Percentiles rank a stretch among this genome's conserved stretches.
Conservation (phyloP, 179 eudicot species). For the Beta lomatogona region DNA sequence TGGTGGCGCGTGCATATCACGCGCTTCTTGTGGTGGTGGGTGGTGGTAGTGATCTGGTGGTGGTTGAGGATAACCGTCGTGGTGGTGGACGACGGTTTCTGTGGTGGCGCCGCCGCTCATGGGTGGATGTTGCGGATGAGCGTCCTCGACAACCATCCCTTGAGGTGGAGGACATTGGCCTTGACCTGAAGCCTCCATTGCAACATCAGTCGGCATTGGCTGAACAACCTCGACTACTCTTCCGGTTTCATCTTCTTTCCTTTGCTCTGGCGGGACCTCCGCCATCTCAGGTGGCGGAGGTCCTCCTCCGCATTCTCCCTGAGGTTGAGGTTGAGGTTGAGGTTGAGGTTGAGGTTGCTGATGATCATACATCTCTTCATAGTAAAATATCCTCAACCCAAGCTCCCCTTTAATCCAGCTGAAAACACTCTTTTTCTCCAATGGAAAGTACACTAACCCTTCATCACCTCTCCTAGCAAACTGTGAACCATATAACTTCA, state of each 20-base stretch:
- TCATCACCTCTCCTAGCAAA: conserved; percentile 74
- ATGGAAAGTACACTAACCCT: conserved; percentile 61
- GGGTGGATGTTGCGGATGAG: conserved; percentile 42
- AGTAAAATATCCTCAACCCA: conserved; percentile 75
- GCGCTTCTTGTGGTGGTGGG: conserved; percentile 25
- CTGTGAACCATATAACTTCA: conserved; percentile 80
- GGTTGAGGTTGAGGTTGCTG: conserved; percentile 19
- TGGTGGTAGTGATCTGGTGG: conserved; percentile 21
- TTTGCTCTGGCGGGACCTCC: conserved; percentile 38
- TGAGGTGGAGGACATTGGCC: conserved; percentile 36
- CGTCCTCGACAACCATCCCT: conserved; percentile 40
- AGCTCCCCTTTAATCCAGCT: conserved; percentile 92
- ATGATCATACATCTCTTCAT: conserved; percentile 45
- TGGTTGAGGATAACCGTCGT: conserved; percentile 34
- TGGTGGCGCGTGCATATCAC: conserved; percentile 37
- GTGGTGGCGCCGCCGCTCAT: conserved; percentile 29
- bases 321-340: conserved; percentile 19
- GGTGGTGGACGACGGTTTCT: conserved; percentile 39
- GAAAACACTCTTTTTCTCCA: conserved; percentile 96
- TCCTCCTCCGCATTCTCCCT: conserved; percentile 23
- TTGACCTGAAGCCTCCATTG: conserved; percentile 40
- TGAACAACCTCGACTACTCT: too few relatives aligned
- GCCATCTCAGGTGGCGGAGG: conserved; percentile 32
- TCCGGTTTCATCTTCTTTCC: conserved; percentile 24
- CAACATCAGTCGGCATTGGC: conserved; percentile 47